Base-by-base conservation (phyloP, 2,329 filamentous ascomycete genomes). In the Coniochaeta sp. region DNA sequence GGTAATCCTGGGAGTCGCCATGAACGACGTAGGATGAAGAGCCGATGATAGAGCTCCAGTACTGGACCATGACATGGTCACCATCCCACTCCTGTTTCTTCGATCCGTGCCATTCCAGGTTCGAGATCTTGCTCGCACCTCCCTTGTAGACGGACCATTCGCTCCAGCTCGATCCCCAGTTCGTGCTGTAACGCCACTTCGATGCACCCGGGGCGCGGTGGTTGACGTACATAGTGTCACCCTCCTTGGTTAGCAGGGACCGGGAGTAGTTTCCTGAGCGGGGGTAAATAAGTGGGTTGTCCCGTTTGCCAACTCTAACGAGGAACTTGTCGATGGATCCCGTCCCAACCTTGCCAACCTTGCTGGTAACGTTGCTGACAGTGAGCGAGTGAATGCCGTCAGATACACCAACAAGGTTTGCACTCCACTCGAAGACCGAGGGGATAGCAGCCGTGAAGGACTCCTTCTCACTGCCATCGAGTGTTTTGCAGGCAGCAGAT, bases 181-280 rank as follows among this genome's bases (percentile, higher is more conserved):
- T 82, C 31, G 77, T 76, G n/a, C 78, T 81, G 61, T 83, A 85
- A 8, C 82, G 78, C 67, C 77, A 86, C 57, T 76, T 75, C 58
- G 82, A 77, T 6, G 83, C 83, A 20, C 83, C 83, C 7, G 80
- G 66, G 4, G 83, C 83, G 51, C 74, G 73, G 57, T 85, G 83
- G 14, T 73, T 67, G 51, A 86, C 67, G 48, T 75, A 38, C 45
- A 48, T 28, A 60, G 65, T 66, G 2, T 64, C 57, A 6, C 57
- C 58, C 24, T 73, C 61, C 45, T 71, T 65, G 52, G 13, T 40
- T 20, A 86, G 68, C 1, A 85, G 69, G 4, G 67, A 70, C 6
- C 67, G 69, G 4, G 81, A 81, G 63, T 84, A 85, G 58, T 85
- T 85, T 24, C 79, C 78, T 3, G 66, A 63, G 4, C 60, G 60